These are phyloP conservation scores for Termitomyces sp. DNA, from an alignment of 768 basidiomycete species.

Conservation along the genomic window DNA sequence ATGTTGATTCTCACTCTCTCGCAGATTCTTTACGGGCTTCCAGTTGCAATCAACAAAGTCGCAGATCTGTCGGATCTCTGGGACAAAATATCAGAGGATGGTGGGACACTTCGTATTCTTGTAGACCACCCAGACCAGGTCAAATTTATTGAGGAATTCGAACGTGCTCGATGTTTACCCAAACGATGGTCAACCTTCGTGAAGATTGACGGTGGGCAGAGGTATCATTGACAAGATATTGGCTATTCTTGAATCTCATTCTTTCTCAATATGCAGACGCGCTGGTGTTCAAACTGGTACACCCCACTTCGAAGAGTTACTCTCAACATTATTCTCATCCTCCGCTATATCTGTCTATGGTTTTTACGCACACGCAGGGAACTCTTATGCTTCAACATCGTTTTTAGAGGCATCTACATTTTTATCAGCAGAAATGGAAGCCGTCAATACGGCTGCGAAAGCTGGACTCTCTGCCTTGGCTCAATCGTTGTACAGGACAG, in stretches of 20 bases:
- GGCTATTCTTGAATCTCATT: slow-evolving; percentile 10
- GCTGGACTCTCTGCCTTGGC: slow-evolving; percentile 44
- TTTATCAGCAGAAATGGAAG: slow-evolving; percentile 63
- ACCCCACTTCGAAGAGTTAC: slow-evolving; percentile 46
- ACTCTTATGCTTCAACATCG: slow-evolving; percentile 73
- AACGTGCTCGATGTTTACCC: slow-evolving; percentile 29
- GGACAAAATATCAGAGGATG: slow-evolving; percentile 45
- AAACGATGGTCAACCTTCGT: slow-evolving; percentile 73
- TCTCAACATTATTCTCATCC: slow-evolving; percentile 48
- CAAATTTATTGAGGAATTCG: slow-evolving; percentile 55
- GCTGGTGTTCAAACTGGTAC: slow-evolving; percentile 60
- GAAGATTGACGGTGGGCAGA: slow-evolving; percentile 73
- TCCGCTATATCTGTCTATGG: slow-evolving; percentile 62
- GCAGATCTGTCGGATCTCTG: slow-evolving; percentile 59
- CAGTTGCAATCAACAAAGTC: slow-evolving; percentile 64
- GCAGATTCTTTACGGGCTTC: slow-evolving; percentile 80
- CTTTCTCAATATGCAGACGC: slow-evolving; percentile 39
- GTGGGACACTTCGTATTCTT: slow-evolving; percentile 60
- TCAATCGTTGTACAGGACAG: slow-evolving; percentile 22
- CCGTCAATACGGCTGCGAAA: slow-evolving; percentile 61
- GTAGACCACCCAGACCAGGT: slow-evolving; percentile 77
- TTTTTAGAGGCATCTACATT: slow-evolving; percentile 57
- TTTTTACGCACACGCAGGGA: slow-evolving; percentile 78
- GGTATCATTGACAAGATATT: slow-evolving; percentile 36
- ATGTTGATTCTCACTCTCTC: background rate